Base-by-base conservation (phyloP, 1,284 basidiomycete genomes). In the Rhizopogon hawkerae region DNA sequence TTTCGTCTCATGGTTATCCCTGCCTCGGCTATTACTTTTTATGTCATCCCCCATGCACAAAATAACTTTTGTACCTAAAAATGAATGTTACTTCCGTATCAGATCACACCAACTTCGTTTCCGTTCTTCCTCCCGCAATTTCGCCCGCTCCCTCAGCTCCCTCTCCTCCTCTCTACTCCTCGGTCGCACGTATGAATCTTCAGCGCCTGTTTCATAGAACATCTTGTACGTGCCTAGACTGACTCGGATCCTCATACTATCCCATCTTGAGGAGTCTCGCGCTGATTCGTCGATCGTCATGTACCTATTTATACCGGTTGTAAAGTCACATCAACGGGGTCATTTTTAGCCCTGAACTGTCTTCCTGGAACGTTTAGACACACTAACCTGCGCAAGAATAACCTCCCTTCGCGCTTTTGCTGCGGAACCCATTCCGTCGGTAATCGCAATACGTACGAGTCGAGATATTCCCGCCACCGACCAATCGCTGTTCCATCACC, bases 381-480 rank as follows among this genome's bases (percentile, higher is more conserved):
- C 18, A 44, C 74, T 52, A 58, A 76, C 79, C 75, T 68, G 58
- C 70, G 68, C 55, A 80, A 58, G 64, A 73, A 77, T 50, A 77
- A 60, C 55, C 63, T 65, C 55, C 69, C 71, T 61, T 64, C 73
- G 64, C 67, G 74, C 63, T 53, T 75, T 65, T 31, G 67, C 64
- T 60, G 66, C 16, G 72, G 75, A 46, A 77, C 48, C 82, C 85
- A 86, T 59, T 89, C 86, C 5, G 85, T 88, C 7, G 79, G 77
- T 54, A 83, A 72, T 37, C 70, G 73, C 68, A 90, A 75, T 50
- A 87, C 84, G 67, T 87, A 98, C 52, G 84, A 87, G 56, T 88
- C 85, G 55, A 94, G 78, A 67, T 98, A 98, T 59, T 88, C 85
- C 53, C 84, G 74, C 92, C 92, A 94, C 50, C 88, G 78, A 57